phyloP scores from a whole-genome alignment of 78 protist genomes.

The Cavenderia fasciculata region DNA sequence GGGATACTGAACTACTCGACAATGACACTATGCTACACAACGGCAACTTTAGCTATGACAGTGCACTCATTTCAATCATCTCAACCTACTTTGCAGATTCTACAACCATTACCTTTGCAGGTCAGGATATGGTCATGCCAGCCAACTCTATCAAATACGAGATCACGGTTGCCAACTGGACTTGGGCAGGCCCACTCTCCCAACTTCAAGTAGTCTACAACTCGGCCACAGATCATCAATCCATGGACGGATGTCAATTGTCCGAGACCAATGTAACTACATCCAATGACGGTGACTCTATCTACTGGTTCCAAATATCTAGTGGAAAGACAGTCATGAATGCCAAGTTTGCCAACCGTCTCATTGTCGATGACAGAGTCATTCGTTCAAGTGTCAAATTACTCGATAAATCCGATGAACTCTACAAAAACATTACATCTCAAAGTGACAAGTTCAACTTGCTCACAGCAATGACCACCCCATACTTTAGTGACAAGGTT shows the following conservation, averaged over 20 bases:
- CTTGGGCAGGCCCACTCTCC: background rate
- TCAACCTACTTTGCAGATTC: background rate
- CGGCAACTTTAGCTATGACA: conserved; percentile 8
- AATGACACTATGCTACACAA: background rate
- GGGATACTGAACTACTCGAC: background rate
- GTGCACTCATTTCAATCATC: background rate
- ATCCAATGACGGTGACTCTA: background rate
- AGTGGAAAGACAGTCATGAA: conserved; percentile 10
- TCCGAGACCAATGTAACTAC: background rate
- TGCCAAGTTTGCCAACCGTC: conserved; percentile 31
- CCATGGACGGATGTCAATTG: background rate
- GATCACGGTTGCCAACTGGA: background rate
- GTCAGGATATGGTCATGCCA: background rate
- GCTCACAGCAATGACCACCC: conserved; percentile 4
- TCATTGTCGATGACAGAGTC: conserved; percentile 33
- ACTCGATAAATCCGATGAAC: background rate
- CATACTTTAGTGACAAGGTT: background rate
- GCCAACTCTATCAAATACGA: conserved; percentile 10
- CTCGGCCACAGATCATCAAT: background rate
- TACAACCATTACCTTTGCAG: conserved; percentile 5
- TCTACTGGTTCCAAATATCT: conserved; percentile 30
- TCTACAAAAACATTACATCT: background rate
- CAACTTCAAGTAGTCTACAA: background rate
- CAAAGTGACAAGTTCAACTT: background rate
- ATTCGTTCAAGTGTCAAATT: background rate